Base-by-base conservation (phyloP, 2,329 filamentous ascomycete species). In the Fusarium tupiense region DNA sequence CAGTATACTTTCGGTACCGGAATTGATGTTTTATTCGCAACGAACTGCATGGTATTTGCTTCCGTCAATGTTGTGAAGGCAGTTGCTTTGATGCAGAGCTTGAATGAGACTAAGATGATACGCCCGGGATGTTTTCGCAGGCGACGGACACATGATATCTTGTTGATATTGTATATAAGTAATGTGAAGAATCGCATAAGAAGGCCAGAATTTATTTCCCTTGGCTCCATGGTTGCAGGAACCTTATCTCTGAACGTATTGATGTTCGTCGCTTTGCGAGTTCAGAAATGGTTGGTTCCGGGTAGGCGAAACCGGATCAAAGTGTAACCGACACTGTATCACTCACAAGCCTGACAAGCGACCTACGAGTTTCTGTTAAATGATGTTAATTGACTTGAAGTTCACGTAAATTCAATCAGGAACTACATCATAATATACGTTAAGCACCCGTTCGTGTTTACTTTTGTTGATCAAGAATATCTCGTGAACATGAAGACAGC, bases 41-140 rank as follows among this genome's bases (percentile, higher is more conserved):
- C 19, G 3, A 76, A 76, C 7, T n/a, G 19, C 53, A 76, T 62
- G 0, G 73, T 52, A 8, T 70, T 56, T 11, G 68, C 75, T 33
- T 77, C 70, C 1, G 74, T 50, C 4, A 74, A 35, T 8, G 41
- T 57, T 41, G 41, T 67, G 3, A 53, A 56, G 1, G 33, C 37
- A 2, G 40, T 69, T 16, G 56, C 16, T 35, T 61, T 66, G 9
- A 69, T 61, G 4, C 35, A 69, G 20, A 61, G 50, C 38, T 38
- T 69, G 9, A 31, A 50, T 26, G 38, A 58, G 13, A 29, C 3
- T 3, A 49, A 2, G 6, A 7, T 1, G 9, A 49, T 49, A 5
- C 14, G 56, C 10, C 14, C 14, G 2, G 19, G 56, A 29, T 37
- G 20, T 8, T 37, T 49, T 16, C 31, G n/a, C 4, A 59, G 14